Evolutionary conservation across 2,329 filamentous ascomycete species (phyloP), one percentile per base, ranked within the genome.

Genomic region (Polychaeton citri): DNA sequence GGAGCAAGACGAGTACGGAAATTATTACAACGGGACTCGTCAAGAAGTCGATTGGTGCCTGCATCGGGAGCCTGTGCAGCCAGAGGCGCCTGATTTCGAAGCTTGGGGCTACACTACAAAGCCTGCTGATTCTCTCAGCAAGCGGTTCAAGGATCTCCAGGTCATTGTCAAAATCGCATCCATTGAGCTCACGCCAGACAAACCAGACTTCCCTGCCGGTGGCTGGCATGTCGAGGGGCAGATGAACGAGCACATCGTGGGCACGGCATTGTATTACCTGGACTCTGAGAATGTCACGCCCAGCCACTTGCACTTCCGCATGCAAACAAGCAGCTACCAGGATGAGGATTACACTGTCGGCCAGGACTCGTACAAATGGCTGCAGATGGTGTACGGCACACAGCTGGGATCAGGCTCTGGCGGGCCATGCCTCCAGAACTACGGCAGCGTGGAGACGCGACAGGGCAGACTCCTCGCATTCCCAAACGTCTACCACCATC

Each of bases 161-260:
- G 53, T 81, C 21, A 74, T 81, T 34, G 66, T 79, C 21, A 79
- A 79, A 47, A 59, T 81, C 43, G 65, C 72, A 2, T 68, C 64
- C 24, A 69, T 79, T 34, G 62, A 76, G 28, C 59, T 79, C 1
- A 72, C 66, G 0, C 76, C 76, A 0, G 68, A 72, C 13, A 65
- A 72, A 2, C 70, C 75, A 0, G 47, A 48, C 0, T 79, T 74
- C 42, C 53, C 56, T 0, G 68, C 68, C 12, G 71, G 71, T 0
- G 57, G 55, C 1, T 76, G 71, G 66, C 71, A 75, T 42, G 47
- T 67, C 13, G 60, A 64, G 43, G 60, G 60, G 5, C 43, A 43
- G 19, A 46, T 60, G 55, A 80, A 81, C 45, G 76, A 81, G 52
- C 70, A 69, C 42, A 78, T 82, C 24, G 68, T 66, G 43, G 74